These are phyloP conservation scores for Mortierella sp. DNA, from an alignment of 371 early-diverging fungal genomes.

Conservation along the genomic window DNA sequence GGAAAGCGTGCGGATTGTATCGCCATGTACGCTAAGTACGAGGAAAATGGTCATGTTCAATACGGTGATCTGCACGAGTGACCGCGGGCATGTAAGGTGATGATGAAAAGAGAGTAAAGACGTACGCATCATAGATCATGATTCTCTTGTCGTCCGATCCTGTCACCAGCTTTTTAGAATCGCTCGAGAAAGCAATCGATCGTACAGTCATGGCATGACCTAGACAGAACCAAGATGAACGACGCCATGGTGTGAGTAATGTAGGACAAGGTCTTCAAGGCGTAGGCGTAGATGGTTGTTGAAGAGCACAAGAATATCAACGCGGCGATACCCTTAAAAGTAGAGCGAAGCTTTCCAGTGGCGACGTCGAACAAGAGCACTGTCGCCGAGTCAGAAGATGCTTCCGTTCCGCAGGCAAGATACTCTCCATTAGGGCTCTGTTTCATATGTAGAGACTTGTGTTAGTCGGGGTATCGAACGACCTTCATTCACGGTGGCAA, in stretches of 20 bases:
- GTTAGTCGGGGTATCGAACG: too few relatives aligned
- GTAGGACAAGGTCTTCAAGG: too few relatives aligned
- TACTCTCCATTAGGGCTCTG: constrained; percentile 84
- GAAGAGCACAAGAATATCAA: background rate
- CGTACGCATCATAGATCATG: constrained; percentile 83
- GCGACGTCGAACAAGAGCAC: constrained; percentile 66
- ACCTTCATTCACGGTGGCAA: too few relatives aligned
- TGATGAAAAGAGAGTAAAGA: background rate
- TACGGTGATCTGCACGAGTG: too few relatives aligned
- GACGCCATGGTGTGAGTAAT: background rate
- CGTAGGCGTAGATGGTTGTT: too few relatives aligned
- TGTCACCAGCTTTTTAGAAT: constrained; percentile 75
- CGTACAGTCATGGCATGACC: constrained; percentile 84
- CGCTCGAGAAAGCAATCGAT: constrained; percentile 77
- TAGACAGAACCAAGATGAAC: constrained; percentile 22
- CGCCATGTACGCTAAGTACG: constrained; percentile 63
- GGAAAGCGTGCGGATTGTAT: constrained; percentile 75
- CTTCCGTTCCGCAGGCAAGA: constrained; percentile 81
- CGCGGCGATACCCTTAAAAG: constrained; percentile 25
- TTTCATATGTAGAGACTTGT: background rate
- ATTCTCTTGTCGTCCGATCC: constrained; percentile 87
- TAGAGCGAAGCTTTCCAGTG: constrained; percentile 57
- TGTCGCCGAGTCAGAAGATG: constrained; percentile 78
- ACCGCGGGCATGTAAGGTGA: background rate
- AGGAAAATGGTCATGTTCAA: too few relatives aligned